A percentile compares a stretch with the other conserved stretches of the same genome.
Conservation (phyloP, 2,329 filamentous ascomycete genomes). For the Thermochaetoides dissita region DNA sequence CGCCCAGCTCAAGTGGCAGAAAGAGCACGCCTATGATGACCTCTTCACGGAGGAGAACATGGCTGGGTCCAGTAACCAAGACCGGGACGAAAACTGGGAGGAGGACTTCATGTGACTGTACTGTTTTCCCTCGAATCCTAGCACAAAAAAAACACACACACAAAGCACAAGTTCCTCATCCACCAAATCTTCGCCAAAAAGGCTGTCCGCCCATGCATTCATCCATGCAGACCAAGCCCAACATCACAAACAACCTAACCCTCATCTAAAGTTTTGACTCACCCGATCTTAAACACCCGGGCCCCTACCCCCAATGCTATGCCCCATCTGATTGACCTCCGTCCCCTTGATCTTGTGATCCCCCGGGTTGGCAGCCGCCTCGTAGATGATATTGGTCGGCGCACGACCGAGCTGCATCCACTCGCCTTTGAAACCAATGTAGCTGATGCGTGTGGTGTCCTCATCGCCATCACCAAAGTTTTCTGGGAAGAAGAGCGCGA, state of each 20-base stretch:
- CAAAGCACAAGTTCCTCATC: too few species aligned
- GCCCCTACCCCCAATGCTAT: slow-evolving; percentile 30
- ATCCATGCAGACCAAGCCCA: slow-evolving; percentile 17
- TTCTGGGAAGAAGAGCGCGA: slow-evolving; percentile 81
- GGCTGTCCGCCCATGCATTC: too few species aligned
- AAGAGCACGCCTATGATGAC: slow-evolving; percentile 96
- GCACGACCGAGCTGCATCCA: slow-evolving; percentile 78
- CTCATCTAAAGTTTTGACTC: too few species aligned
- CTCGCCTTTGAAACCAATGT: slow-evolving; percentile 86
- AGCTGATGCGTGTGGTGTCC: slow-evolving; percentile 64
- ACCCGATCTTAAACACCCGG: slow-evolving; percentile 18
- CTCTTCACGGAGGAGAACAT: slow-evolving; percentile 74
- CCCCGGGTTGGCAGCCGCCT: slow-evolving; percentile 79
- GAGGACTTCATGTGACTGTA: slow-evolving; percentile 84
- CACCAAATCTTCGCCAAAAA: too few species aligned
- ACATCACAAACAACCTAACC: too few species aligned
- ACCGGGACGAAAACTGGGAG: slow-evolving; percentile 61
- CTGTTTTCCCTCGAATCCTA: too few species aligned
- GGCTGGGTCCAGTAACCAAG: slow-evolving; percentile 68
- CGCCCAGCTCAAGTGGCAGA: slow-evolving; percentile 82
- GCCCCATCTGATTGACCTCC: slow-evolving; percentile 39
- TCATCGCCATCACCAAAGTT: slow-evolving; percentile 75
- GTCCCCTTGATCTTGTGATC: slow-evolving; percentile 63
- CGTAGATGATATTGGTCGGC: slow-evolving; percentile 77
- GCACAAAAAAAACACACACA: too few species aligned